Evolutionary conservation across 352 stramenopile genomes (phyloP).

Genomic region (Pythium grandisporangium): DNA sequence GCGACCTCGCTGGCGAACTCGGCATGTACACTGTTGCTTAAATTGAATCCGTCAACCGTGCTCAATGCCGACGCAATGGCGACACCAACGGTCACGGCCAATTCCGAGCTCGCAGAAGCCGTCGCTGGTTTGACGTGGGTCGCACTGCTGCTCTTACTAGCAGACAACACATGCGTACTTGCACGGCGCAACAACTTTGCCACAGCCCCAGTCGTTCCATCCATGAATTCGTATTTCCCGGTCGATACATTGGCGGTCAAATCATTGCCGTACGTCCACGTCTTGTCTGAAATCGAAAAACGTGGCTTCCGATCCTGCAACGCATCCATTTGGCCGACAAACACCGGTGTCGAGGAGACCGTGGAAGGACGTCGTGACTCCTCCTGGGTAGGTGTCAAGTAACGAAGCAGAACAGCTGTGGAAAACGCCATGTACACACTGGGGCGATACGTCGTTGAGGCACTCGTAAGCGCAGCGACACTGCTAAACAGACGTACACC

Average conservation of each 20-base stretch:
- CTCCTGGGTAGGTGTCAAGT: constrained; percentile 27
- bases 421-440: constrained; percentile 40
- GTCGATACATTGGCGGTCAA: constrained; percentile 29
- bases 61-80: constrained; percentile 25
- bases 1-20: constrained; percentile 41
- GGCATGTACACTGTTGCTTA: constrained; percentile 23
- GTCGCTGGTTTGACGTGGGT: constrained; percentile 18
- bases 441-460: constrained; percentile 16
- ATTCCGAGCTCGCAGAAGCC: constrained; percentile 16
- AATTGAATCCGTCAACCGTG: constrained; percentile 25
- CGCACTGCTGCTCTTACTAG: constrained; percentile 27
- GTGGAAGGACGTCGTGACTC: constrained; percentile 19
- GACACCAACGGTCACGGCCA: constrained; percentile 20
- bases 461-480: constrained; percentile 13
- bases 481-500: constrained; percentile 27
- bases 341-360: constrained; percentile 4
- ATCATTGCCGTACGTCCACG: constrained; percentile 28
- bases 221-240: constrained; percentile 44
- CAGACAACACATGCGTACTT: constrained; percentile 15
- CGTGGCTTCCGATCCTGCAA: constrained; percentile 22
- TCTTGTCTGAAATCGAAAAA: constrained; percentile 23
- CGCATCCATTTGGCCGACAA: constrained; percentile 39
- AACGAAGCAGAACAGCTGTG: constrained; percentile 34
- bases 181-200: constrained; percentile 12
- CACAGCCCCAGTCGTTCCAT: constrained; percentile 20